Evolutionary conservation across 257 asterid species (phyloP).

Genomic region (Solanum piurae): DNA sequence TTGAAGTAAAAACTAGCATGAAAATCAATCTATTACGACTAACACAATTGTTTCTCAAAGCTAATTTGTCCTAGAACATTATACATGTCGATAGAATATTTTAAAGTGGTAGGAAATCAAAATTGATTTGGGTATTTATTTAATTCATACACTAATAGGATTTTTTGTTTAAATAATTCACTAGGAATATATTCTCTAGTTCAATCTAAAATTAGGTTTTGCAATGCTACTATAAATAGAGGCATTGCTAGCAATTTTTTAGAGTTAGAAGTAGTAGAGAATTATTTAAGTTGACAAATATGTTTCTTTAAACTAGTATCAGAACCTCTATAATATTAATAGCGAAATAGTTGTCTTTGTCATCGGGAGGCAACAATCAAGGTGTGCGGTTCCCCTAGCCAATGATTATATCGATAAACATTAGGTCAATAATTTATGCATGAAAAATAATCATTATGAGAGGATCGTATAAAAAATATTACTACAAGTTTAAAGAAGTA

Average conservation of each 20-base stretch:
- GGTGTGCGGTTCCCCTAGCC: no score
- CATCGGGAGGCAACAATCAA: no score
- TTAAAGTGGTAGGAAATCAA: background rate
- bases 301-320: no score
- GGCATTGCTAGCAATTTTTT: background rate
- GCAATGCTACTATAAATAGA: background rate
- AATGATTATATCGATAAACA: background rate
- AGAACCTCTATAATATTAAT: no score
- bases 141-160: background rate
- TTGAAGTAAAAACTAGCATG: background rate
- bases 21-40: background rate
- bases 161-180: background rate
- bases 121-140: no score
- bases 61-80: background rate
- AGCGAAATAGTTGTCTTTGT: no score
- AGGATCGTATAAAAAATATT: no score
- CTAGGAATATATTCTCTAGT: background rate
- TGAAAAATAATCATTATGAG: background rate
- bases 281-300: no score
- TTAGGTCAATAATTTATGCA: background rate
- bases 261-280: background rate
- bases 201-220: no score
- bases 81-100: background rate
- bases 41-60: background rate
- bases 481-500: background rate